Conservation (phyloP, 352 stramenopile genomes). For the Pythium guiyangense region DNA sequence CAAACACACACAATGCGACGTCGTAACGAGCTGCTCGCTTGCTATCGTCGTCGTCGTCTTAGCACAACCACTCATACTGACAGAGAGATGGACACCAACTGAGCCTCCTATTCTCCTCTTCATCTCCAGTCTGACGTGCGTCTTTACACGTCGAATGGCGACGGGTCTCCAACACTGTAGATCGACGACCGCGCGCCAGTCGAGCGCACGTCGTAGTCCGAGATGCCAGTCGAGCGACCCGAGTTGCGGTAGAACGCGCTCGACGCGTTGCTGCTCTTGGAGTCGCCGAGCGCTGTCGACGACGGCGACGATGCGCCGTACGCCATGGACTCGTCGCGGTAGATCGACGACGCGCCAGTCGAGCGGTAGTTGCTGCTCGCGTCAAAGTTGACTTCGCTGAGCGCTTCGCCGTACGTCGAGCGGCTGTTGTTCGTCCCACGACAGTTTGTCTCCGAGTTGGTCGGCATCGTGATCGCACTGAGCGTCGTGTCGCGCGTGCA, state of each 20-base stretch:
- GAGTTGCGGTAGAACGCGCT: constrained; percentile 10
- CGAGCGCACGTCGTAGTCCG: constrained; percentile 13
- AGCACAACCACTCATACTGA: no score
- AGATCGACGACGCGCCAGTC: constrained; percentile 6
- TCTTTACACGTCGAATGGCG: constrained; percentile 2
- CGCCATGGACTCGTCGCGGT: constrained; percentile 1
- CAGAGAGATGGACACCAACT: no score
- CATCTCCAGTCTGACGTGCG: no score
- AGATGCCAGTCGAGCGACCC: constrained; percentile 7
- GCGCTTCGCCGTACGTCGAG: constrained; percentile 5
- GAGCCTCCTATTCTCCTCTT: no score
- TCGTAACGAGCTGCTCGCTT: no score
- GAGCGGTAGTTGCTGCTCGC: constrained; percentile 15
- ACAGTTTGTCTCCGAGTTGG: constrained; percentile 28
- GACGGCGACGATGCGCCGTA: neutral
- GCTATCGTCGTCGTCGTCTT: no score
- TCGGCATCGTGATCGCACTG: constrained; percentile 43
- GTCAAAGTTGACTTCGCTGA: constrained; percentile 5
- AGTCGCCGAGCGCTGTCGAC: neutral
- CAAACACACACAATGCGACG: no score
- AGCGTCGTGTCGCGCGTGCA: constrained; percentile 68
- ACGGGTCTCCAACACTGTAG: constrained; percentile 13
- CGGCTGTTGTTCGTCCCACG: neutral
- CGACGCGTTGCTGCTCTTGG: neutral
- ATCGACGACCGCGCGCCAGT: constrained; percentile 12